These are phyloP conservation scores for Eutrema salsugineum DNA, from an alignment of 441 rosid species.

Conservation along the genomic window DNA sequence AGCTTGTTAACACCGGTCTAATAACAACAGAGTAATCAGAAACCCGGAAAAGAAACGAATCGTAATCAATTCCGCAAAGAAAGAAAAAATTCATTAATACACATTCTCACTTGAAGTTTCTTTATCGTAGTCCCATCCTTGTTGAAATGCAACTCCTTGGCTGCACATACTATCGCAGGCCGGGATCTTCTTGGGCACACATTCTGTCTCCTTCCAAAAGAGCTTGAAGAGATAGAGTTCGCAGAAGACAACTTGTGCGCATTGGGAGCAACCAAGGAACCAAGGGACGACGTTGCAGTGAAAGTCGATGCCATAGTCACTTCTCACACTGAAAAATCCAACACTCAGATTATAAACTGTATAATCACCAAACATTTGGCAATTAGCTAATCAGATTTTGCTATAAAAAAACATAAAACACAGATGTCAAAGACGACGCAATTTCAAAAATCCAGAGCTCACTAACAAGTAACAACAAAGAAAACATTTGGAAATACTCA, in stretches of 20 bases:
- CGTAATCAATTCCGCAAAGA: neutral
- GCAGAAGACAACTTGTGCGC: conserved; percentile 28
- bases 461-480: neutral
- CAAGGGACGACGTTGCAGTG: conserved; percentile 59
- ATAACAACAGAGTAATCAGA: neutral
- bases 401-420: neutral
- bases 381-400: neutral
- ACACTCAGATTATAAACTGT: neutral
- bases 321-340: conserved; percentile 14
- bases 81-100: neutral
- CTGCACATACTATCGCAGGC: conserved; percentile 57
- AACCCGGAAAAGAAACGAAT: neutral
- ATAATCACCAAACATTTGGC: neutral
- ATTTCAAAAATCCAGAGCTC: neutral
- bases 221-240: conserved; percentile 33
- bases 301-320: conserved; percentile 66
- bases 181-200: conserved; percentile 41
- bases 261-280: conserved; percentile 57
- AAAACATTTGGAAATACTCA: neutral
- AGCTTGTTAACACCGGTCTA: conserved; percentile 95
- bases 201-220: conserved; percentile 48
- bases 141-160: conserved; percentile 91
- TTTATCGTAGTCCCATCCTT: conserved; percentile 83
- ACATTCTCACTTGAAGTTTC: conserved; percentile 66
- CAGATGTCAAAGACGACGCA: neutral